Percentiles rank a stretch among this genome's conserved stretches.
These are phyloP conservation scores for Coelastrella sp. DNA, from an alignment of 139 green algal species.

Conservation along the genomic window DNA sequence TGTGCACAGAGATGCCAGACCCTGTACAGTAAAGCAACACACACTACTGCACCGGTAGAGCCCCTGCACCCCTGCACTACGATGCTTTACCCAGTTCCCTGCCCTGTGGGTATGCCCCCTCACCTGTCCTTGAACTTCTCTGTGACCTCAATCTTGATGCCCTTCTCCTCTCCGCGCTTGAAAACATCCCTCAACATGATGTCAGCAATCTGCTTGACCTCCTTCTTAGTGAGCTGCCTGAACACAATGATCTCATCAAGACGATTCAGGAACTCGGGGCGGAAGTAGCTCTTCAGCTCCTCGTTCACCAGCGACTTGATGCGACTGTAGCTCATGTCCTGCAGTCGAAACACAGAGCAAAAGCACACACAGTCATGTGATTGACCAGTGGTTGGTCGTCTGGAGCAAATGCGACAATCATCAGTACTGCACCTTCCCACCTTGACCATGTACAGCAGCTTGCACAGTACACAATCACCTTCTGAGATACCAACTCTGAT, in stretches of 20 bases:
- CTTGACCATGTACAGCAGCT: too few relatives aligned
- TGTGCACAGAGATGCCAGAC: too few relatives aligned
- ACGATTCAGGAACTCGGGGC: constrained; percentile 98
- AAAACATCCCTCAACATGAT: constrained; percentile 99
- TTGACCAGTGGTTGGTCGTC: not conserved
- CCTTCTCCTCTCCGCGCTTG: constrained; percentile 93
- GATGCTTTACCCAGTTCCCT: not conserved
- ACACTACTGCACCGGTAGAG: too few relatives aligned
- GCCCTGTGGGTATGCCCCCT: not conserved
- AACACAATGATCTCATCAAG: constrained; percentile 99
- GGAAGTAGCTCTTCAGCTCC: constrained; percentile 99
- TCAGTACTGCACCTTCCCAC: not conserved
- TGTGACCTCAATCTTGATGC: constrained; percentile 95
- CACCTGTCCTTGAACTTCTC: constrained; percentile 73
- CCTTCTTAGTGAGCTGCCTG: constrained; percentile 97
- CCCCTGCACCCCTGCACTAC: too few relatives aligned
- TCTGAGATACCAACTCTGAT: too few relatives aligned
- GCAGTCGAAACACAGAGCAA: not conserved
- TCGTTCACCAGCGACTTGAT: constrained; percentile 99
- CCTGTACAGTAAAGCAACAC: too few relatives aligned
- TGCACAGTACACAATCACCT: too few relatives aligned
- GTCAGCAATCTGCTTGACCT: constrained; percentile 99
- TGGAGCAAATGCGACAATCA: not conserved
- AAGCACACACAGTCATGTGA: not conserved
- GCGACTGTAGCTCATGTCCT: constrained; percentile 85